Base-by-base conservation (phyloP, 192 early-diverging fungal species). In the Umbelopsis vinacea region DNA sequence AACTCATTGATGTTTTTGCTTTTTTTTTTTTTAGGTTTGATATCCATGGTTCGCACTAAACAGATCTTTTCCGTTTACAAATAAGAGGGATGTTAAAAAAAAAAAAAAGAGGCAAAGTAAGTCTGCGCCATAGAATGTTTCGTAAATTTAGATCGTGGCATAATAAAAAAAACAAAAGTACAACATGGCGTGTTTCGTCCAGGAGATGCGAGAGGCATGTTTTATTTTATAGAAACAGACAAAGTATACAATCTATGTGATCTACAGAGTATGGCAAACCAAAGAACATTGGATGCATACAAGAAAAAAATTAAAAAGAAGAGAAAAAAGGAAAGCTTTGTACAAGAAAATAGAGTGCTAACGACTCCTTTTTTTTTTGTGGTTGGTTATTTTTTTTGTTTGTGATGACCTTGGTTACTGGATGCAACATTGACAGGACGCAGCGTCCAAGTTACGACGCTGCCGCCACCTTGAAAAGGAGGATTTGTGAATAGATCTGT, bases 1-100 rank as follows among this genome's bases (percentile, higher is more conserved):
- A 14, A 74, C 79, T 50, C 72, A 80, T n/a, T 46, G 71, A 76
- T 29, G 24, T 21, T 15, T 1, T 19, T 0, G 9, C 47, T 35
- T 4, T 69, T 69, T 33, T 43, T 35, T 4, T 69, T 69, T 33
- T 43, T 33, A 63, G 57, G 26, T 63, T 63, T 38, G 57, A 63
- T 63, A 63, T 63, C 26, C 57, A 63, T 19, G 29, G 57, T 37
- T 63, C 57, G 38, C 57, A 63, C 26, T 63, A 63, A 63, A 12
- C 33, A n/a, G 53, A 12, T 43, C 40, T 43, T 6, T 11, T 43
- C 6, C 2, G 1, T 29, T 3, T 29, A 3, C 29, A 2, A 29
- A 29, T 29, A 29, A 29, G 29, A 29, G 29, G 29, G n/a, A n/a
- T n/a, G 38, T 3, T 40, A 40, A 3, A 40, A 43, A 11, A 12